Evolutionary conservation across 129 eudicot genomes (phyloP).

Genomic region (Flaveria ramosissima): DNA sequence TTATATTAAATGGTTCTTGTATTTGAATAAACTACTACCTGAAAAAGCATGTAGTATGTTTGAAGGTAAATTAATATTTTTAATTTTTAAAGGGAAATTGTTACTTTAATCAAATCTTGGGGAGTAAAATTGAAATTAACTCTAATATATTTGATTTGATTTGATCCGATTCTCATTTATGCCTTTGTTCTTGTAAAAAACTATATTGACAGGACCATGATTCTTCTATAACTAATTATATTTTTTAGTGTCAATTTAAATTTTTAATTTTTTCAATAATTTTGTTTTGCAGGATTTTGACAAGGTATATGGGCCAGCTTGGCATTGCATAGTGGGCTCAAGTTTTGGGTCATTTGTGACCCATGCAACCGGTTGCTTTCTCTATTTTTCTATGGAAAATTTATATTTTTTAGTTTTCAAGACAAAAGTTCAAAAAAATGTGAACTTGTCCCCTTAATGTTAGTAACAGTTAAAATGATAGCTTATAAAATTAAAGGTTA

Average conservation of each 20-base stretch:
- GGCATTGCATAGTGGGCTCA: constrained; percentile 96
- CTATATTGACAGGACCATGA: too few relatives aligned
- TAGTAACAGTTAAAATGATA: too few relatives aligned
- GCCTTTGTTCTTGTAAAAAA: neutral
- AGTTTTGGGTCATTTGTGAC: constrained; percentile 91
- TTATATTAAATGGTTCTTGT: too few relatives aligned
- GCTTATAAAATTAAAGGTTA: too few relatives aligned
- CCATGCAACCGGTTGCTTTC: constrained; percentile 74
- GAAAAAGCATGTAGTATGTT: too few relatives aligned
- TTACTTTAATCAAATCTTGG: too few relatives aligned
- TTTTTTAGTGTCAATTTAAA: neutral
- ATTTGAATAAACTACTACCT: too few relatives aligned
- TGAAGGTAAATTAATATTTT: too few relatives aligned
- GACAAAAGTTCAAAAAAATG: constrained; percentile 56
- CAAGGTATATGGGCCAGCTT: constrained; percentile 87
- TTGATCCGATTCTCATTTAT: neutral
- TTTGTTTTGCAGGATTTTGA: constrained; percentile 71
- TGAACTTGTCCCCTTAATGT: constrained; percentile 7
- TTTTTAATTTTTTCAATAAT: neutral
- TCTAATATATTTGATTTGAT: neutral
- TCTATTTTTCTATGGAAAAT: constrained; percentile 74
- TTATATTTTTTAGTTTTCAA: constrained; percentile 66
- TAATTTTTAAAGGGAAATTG: too few relatives aligned
- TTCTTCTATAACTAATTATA: neutral
- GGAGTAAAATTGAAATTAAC: too few relatives aligned